Percentiles rank a stretch among this genome's conserved stretches.
Conservation (phyloP, 768 basidiomycete species). For the Termitomyces sp. region DNA sequence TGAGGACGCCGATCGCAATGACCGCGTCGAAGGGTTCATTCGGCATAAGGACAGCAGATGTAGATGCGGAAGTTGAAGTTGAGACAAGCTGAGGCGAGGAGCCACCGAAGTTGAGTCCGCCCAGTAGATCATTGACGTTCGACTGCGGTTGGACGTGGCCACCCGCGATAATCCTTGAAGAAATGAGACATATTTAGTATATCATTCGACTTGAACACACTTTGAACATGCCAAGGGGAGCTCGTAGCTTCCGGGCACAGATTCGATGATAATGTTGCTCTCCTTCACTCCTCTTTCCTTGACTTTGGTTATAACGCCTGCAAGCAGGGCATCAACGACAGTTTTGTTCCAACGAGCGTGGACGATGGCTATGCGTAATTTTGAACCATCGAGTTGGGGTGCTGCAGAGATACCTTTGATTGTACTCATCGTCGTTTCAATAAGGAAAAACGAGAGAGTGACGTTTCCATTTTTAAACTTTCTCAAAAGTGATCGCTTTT, state of each 20-base stretch:
- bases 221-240: conserved; percentile 82
- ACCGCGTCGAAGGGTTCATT: conserved; percentile 86
- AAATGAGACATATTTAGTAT: conserved; percentile 5
- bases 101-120: conserved; percentile 47
- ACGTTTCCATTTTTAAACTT: not conserved
- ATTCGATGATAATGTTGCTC: conserved; percentile 84
- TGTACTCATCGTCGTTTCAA: conserved; percentile 36
- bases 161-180: conserved; percentile 69
- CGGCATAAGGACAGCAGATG: conserved; percentile 25
- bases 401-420: conserved; percentile 77
- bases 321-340: conserved; percentile 81
- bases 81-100: conserved; percentile 39
- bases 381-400: conserved; percentile 69
- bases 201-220: conserved; percentile 37
- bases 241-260: conserved; percentile 94
- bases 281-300: conserved; percentile 84
- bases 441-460: conserved; percentile 7
- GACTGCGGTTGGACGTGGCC: conserved; percentile 78
- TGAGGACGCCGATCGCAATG: conserved; percentile 96
- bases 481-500: conserved; percentile 2
- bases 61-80: conserved; percentile 41
- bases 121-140: conserved; percentile 75
- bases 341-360: conserved; percentile 94
- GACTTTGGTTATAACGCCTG: conserved; percentile 75
- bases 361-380: conserved; percentile 83